These are phyloP conservation scores for Funneliformis mosseae DNA, from an alignment of 192 early-diverging fungal species.

Conservation along the genomic window DNA sequence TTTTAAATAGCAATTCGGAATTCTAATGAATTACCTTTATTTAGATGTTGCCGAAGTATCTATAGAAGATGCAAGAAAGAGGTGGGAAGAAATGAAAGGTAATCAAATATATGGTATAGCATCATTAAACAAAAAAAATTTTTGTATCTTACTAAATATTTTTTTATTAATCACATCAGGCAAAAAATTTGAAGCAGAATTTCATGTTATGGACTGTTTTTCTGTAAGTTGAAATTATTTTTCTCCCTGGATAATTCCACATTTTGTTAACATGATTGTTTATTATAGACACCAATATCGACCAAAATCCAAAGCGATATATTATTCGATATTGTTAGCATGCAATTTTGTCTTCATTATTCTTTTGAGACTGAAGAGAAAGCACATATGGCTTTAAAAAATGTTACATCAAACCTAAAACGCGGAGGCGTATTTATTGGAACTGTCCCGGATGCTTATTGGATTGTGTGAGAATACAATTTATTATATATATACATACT, in stretches of 20 bases:
- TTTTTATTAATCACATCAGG: conserved; percentile 36
- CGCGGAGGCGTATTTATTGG: conserved; percentile 85
- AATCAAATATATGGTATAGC: neutral
- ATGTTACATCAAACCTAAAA: conserved; percentile 69
- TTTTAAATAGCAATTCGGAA: neutral
- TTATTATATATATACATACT: too few relatives aligned
- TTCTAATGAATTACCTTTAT: neutral
- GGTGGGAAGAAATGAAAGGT: conserved; percentile 12
- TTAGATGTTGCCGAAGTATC: conserved; percentile 27
- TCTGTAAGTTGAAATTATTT: conserved; percentile 49
- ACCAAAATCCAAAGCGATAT: conserved; percentile 36
- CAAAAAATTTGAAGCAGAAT: conserved; percentile 69
- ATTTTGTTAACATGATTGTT: too few relatives aligned
- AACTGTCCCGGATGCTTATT: conserved; percentile 91
- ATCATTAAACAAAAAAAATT: too few relatives aligned
- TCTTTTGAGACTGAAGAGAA: conserved; percentile 85
- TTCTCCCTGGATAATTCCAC: too few relatives aligned
- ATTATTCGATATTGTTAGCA: conserved; percentile 83
- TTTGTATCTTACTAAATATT: neutral
- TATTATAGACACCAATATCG: neutral
- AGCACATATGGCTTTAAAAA: conserved; percentile 79
- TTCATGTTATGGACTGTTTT: conserved; percentile 90
- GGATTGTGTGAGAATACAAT: conserved; percentile 70
- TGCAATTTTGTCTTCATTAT: conserved; percentile 98
- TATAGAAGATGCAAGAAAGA: conserved; percentile 9